Evolutionary conservation across 176 grass and related monocot species (phyloP).

Genomic region (Rhipidocladum racemiflorum): DNA sequence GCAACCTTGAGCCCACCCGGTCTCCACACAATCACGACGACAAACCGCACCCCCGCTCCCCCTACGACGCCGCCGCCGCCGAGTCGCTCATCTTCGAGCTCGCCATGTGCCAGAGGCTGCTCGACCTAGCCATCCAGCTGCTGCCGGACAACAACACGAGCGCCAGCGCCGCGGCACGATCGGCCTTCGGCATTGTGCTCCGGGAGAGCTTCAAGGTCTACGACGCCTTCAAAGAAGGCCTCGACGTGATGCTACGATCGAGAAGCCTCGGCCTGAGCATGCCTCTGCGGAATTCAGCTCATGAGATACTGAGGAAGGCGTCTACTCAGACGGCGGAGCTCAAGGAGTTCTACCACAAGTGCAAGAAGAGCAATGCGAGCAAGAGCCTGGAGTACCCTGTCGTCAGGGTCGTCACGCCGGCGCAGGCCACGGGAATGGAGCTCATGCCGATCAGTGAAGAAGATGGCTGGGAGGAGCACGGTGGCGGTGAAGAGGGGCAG

Average conservation of each 20-base stretch:
- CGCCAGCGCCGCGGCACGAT: slow-evolving; percentile 41
- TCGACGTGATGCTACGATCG: slow-evolving; percentile 38
- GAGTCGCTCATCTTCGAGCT: slow-evolving; percentile 53
- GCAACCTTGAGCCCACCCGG: slow-evolving; percentile 68
- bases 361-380: slow-evolving; percentile 52
- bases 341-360: slow-evolving; percentile 82
- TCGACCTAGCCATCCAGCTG: slow-evolving; percentile 72
- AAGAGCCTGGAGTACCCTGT: slow-evolving; percentile 76
- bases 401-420: slow-evolving; percentile 63
- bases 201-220: slow-evolving; percentile 93
- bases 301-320: slow-evolving; percentile 67
- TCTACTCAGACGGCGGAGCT: slow-evolving; percentile 61
- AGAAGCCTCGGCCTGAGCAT: slow-evolving; percentile 30
- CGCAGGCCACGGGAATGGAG: slow-evolving; percentile 42
- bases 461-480: background rate
- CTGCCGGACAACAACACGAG: slow-evolving; percentile 53
- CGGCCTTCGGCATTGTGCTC: slow-evolving; percentile 73
- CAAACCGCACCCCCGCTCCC: background rate
- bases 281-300: slow-evolving; percentile 30
- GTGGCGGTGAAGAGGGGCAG: background rate
- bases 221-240: slow-evolving; percentile 50
- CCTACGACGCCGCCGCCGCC: background rate
- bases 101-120: slow-evolving; percentile 68
- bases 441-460: slow-evolving; percentile 7
- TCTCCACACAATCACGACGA: background rate